phyloP scores from a whole-genome alignment of 176 grass and related monocot species.

The Lolium rigidum region DNA sequence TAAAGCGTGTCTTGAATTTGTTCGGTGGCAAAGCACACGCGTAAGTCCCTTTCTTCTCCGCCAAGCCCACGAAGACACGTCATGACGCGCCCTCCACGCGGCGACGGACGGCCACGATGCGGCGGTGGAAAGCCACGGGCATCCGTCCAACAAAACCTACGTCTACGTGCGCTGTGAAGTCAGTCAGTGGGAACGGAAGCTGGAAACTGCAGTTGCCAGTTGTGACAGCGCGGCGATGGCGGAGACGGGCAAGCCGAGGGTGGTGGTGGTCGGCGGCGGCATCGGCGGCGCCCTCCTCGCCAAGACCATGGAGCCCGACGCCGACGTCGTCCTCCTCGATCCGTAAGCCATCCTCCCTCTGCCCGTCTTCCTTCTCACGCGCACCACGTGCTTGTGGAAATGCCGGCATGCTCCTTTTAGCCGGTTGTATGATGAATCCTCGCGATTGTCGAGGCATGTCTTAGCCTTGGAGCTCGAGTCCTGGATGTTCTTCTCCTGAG shows the following conservation, averaged over 20 bases:
- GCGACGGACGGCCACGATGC: not conserved
- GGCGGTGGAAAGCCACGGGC: not conserved
- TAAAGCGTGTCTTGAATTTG: not conserved
- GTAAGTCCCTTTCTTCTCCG: not conserved
- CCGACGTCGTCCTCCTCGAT: constrained; percentile 72
- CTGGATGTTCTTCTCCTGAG: not conserved
- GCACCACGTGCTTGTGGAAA: constrained; percentile 18
- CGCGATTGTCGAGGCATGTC: not conserved
- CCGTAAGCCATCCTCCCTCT: constrained; percentile 52
- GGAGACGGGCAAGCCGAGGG: constrained; percentile 39
- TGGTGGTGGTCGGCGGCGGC: constrained; percentile 81
- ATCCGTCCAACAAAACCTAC: not conserved
- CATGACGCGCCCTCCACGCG: not conserved
- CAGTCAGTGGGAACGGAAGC: not conserved
- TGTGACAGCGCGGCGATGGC: constrained; percentile 23
- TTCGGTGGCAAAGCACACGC: not conserved
- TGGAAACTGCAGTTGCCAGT: not conserved
- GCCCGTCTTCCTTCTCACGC: not conserved
- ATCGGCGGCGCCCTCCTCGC: constrained; percentile 67
- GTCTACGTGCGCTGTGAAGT: not conserved
- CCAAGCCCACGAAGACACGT: not conserved
- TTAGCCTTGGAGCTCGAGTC: not conserved
- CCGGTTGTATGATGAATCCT: not conserved
- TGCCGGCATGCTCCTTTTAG: not conserved
- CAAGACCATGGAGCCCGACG: constrained; percentile 64